phyloP scores from a whole-genome alignment of 331 rosid species.

The Acacia pycnantha region DNA sequence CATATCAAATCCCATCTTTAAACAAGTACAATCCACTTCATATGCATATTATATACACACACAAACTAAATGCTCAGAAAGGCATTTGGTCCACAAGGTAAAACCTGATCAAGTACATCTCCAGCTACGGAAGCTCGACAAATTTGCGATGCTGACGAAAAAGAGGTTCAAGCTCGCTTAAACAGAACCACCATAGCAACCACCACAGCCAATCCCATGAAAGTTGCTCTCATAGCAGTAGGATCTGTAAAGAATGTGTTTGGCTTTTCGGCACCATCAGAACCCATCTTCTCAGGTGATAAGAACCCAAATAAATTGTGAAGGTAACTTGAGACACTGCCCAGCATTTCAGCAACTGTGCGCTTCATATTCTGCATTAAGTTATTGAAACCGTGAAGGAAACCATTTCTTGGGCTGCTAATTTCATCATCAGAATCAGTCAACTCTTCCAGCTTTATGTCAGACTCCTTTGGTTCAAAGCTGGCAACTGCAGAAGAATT shows the following conservation, averaged over 20 bases:
- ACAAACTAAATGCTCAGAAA: too few species aligned
- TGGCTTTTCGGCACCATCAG: constrained; percentile 23
- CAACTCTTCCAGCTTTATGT: constrained; percentile 27
- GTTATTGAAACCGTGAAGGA: constrained; percentile 6
- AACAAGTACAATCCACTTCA: background rate
- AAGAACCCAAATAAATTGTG: constrained; percentile 55
- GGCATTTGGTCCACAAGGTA: background rate
- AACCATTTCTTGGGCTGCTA: background rate
- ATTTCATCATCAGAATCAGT: background rate
- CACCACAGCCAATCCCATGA: constrained; percentile 67
- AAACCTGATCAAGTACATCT: background rate
- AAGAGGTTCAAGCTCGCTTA: constrained; percentile 41
- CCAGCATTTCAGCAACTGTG: constrained; percentile 45
- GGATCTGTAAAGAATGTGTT: constrained; percentile 18
- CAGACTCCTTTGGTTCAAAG: constrained; percentile 4
- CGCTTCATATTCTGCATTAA: constrained; percentile 44
- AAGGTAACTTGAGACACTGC: constrained; percentile 39
- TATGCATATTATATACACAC: background rate
- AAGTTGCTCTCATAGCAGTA: constrained; percentile 32
- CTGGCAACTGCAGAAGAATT: constrained; percentile 30
- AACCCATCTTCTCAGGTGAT: constrained; percentile 24
- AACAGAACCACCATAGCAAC: constrained; percentile 60
- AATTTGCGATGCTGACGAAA: constrained; percentile 1
- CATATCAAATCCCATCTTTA: background rate
- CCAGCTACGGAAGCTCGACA: constrained; percentile 36